Evolutionary conservation across 2,329 filamentous ascomycete genomes (phyloP), one percentile per base, ranked within the genome.

Genomic region (Epichloe festucae): DNA sequence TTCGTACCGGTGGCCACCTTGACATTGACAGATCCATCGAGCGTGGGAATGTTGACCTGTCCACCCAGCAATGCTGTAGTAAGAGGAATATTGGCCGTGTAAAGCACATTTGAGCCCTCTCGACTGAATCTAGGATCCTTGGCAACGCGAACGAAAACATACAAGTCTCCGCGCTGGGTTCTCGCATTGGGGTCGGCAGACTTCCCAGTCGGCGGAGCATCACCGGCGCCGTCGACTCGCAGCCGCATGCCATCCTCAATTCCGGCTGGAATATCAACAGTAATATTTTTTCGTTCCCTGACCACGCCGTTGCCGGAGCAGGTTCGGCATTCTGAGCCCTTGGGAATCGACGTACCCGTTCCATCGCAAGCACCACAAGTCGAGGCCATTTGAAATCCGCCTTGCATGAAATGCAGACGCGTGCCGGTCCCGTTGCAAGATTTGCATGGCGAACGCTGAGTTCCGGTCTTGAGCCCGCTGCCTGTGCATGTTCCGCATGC

Each of bases 181-280:
- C 79, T 78, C 10, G 76, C 72, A 53, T 81, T 78, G 31, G 82
- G 74, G 44, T 82, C 79, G 35, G 79, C 76, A 15, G 80, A 74
- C 23, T 81, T 77, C 44, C 89, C 88, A 23, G 87, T 91, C 8
- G 82, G 74, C 21, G 93, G 85, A 15, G 88, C 84, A 63, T 98
- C 91, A 57, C 93, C 93, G 63, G 94, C 89, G 27, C 87, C 87
- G 53, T 83, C 81, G 31, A 98, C 79, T 49, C 88, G 79, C 61
- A 98, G 72, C 52, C 89, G 81, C 91, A 97, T 97, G 51, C 91
- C 90, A 65, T 98, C 91, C 65, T 97, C 93, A 35, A 98, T 89
- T 57, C 93, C 93, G 21, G 87, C 89, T 1, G 93, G 93, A 45
- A 98, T 96, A 60, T 97, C 90, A 43, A 98, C 79, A 31, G 79